These are phyloP conservation scores for Meira miltonrushii DNA, from an alignment of 1,284 basidiomycete genomes.

Conservation along the genomic window DNA sequence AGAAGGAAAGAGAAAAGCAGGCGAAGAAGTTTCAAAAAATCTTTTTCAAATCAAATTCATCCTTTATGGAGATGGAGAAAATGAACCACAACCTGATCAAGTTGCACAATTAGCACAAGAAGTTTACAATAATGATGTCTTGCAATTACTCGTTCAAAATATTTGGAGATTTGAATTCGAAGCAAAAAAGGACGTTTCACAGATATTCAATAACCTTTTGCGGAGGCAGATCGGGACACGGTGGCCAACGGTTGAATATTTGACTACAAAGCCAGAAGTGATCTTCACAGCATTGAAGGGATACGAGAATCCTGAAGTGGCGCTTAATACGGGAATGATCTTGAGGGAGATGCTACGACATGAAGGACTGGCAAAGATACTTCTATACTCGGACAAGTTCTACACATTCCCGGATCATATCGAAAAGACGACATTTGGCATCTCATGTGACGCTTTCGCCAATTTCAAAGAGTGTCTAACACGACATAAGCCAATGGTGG, in stretches of 20 bases:
- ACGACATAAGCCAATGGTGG: slow-evolving; percentile 93
- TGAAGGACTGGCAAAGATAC: slow-evolving; percentile 80
- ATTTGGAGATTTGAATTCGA: slow-evolving; percentile 91
- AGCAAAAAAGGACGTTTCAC: slow-evolving; percentile 83
- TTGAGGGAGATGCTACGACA: slow-evolving; percentile 93
- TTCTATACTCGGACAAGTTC: slow-evolving; percentile 88
- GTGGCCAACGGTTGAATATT: slow-evolving; percentile 90
- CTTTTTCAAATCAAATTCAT: slow-evolving; percentile 81
- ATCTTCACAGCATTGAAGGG: slow-evolving; percentile 81
- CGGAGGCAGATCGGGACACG: slow-evolving; percentile 87
- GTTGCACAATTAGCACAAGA: slow-evolving; percentile 80
- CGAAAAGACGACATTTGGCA: slow-evolving; percentile 93
- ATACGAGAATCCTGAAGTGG: slow-evolving; percentile 89
- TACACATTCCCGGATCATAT: slow-evolving; percentile 96
- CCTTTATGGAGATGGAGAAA: slow-evolving; percentile 71
- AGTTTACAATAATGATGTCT: slow-evolving; percentile 82
- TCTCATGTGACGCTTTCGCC: slow-evolving; percentile 93
- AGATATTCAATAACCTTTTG: slow-evolving; percentile 93
- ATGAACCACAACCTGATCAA: slow-evolving; percentile 66
- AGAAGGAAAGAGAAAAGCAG: slow-evolving; percentile 54
- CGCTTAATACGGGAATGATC: slow-evolving; percentile 96
- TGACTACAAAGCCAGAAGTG: slow-evolving; percentile 76
- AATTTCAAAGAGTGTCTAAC: slow-evolving; percentile 79
- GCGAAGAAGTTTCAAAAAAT: slow-evolving; percentile 81
- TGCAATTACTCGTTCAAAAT: slow-evolving; percentile 73